Conservation (phyloP, 164 flowering plant species). For the Macadamia tetraphylla region DNA sequence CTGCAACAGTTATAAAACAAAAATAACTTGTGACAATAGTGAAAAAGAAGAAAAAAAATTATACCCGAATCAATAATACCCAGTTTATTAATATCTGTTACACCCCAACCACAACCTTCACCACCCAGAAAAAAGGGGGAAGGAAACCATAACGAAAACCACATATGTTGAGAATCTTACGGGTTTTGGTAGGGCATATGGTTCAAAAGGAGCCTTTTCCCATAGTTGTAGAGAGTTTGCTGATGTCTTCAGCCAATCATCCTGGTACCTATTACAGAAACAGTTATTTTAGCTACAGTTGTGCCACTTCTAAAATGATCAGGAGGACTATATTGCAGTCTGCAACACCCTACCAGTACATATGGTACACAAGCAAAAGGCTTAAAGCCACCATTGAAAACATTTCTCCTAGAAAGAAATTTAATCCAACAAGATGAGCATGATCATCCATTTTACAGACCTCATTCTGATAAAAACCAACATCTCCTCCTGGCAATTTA, state of each 20-base stretch:
- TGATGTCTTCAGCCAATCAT: constrained; percentile 98
- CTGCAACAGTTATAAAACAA: constrained; percentile 42
- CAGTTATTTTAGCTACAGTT: not conserved
- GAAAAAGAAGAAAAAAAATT: not conserved
- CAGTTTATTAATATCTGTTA: not conserved
- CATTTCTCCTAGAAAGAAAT: not conserved
- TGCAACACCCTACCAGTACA: not conserved
- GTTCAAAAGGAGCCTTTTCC: constrained; percentile 99
- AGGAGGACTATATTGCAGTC: not conserved
- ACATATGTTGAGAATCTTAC: constrained; percentile 38
- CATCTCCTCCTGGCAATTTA: not conserved
- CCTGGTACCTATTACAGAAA: constrained; percentile 74
- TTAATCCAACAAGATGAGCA: not conserved
- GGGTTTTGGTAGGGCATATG: constrained; percentile 85
- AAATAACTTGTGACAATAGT: not conserved
- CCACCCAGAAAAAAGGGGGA: not conserved
- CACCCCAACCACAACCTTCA: not conserved
- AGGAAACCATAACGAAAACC: not conserved
- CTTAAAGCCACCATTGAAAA: not conserved
- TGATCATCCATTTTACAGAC: not conserved
- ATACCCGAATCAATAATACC: not conserved
- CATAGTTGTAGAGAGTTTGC: constrained; percentile 72
- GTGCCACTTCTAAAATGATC: not conserved
- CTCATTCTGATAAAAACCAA: not conserved
- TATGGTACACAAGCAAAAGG: not conserved